Evolutionary conservation across 2,329 filamentous ascomycete species (phyloP).

Genomic region (Cladosporium oxysporum): DNA sequence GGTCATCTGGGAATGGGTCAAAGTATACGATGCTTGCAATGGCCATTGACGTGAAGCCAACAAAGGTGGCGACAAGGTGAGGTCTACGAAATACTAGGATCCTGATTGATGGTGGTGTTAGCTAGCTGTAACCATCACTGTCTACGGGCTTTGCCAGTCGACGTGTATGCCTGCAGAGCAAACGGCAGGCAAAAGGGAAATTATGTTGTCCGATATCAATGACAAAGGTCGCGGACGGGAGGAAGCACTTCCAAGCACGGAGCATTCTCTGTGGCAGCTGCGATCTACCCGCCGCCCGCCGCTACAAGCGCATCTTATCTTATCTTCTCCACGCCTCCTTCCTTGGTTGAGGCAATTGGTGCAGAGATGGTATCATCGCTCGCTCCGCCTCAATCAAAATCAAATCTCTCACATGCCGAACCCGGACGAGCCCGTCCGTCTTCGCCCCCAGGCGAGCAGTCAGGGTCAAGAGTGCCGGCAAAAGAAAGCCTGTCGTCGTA

Average conservation of each 20-base stretch:
- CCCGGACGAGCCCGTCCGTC: constrained; percentile 10
- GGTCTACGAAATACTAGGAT: not conserved
- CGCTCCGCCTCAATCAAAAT: not conserved
- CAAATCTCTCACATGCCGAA: not conserved
- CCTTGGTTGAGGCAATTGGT: no score
- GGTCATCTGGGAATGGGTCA: not conserved
- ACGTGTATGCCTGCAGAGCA: not conserved
- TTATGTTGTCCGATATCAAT: not conserved
- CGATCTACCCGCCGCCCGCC: not conserved
- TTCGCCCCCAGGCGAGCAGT: not conserved
- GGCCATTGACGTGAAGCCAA: not conserved
- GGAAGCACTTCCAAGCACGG: not conserved
- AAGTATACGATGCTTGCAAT: not conserved
- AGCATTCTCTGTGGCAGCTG: not conserved
- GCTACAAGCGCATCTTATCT: constrained; percentile 8
- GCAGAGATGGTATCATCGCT: constrained; percentile 2
- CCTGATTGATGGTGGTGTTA: no score
- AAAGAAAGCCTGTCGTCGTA: not conserved
- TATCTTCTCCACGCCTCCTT: not conserved
- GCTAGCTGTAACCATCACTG: not conserved
- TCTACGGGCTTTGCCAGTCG: not conserved
- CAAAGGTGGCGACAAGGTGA: not conserved
- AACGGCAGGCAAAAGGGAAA: not conserved
- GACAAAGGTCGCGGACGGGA: not conserved
- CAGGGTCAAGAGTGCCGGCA: constrained; percentile 10